These are phyloP conservation scores for Lactifluus echinatus DNA, from an alignment of 768 basidiomycete genomes.

Conservation along the genomic window DNA sequence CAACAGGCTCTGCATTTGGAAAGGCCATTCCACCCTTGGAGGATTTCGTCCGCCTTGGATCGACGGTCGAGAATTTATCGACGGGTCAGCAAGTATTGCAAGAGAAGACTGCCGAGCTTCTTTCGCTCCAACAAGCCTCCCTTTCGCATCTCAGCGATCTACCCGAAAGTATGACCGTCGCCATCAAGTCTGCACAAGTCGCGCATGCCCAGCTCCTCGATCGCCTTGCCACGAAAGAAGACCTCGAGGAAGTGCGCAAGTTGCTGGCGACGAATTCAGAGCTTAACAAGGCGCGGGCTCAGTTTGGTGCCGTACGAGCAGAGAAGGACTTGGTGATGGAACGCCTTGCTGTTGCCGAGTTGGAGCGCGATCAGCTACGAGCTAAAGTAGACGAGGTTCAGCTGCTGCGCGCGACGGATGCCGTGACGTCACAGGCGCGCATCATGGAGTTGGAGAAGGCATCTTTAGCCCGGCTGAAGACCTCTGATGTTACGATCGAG, in stretches of 20 bases:
- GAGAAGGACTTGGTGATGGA: conserved; percentile 71
- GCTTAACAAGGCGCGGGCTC: conserved; percentile 65
- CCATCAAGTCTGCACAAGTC: conserved; percentile 47
- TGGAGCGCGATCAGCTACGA: conserved; percentile 55
- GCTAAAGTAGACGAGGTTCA: conserved; percentile 49
- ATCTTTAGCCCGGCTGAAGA: conserved; percentile 61
- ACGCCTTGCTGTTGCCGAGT: conserved; percentile 50
- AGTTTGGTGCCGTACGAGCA: conserved; percentile 69
- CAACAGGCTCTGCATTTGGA: conserved; percentile 17
- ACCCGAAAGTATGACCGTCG: conserved; percentile 48
- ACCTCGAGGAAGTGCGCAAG: conserved; percentile 63
- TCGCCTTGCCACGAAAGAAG: conserved; percentile 47
- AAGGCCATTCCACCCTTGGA: conserved; percentile 18
- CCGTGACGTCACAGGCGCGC: conserved; percentile 38
- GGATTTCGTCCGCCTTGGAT: conserved; percentile 38
- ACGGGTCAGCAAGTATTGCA: conserved; percentile 43
- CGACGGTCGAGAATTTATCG: conserved; percentile 40
- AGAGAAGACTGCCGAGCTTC: conserved; percentile 40
- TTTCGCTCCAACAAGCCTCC: conserved; percentile 44
- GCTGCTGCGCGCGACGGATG: conserved; percentile 38
- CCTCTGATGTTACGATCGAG: too few species aligned
- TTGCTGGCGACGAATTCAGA: conserved; percentile 48
- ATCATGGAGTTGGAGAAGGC: conserved; percentile 64
- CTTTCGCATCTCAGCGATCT: conserved; percentile 46
- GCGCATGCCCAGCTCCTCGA: conserved; percentile 56